Evolutionary conservation across 257 asterid genomes (phyloP), one percentile per base, ranked within the genome.

Genomic region (Jacaranda mimosifolia): DNA sequence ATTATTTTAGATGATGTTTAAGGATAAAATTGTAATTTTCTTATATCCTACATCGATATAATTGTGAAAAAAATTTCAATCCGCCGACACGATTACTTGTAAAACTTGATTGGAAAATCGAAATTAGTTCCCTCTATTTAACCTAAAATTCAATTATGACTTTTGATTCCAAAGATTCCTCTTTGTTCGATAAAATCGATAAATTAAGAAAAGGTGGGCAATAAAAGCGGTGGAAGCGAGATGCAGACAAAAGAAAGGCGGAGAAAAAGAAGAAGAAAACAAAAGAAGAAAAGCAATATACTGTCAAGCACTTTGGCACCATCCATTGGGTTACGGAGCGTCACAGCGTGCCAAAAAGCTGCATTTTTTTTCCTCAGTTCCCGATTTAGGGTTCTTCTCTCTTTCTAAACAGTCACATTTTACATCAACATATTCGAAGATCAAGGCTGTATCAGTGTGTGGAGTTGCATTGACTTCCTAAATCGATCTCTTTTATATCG

Each of bases 351-450:
- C 76, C 85, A 75, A 69, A 81, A 83, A 81, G 69, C 81, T 6
- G 35, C 43, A 72, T 56, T 68, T 71, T 53, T 70, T 60, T 86
- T 65, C 5, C 63, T 26, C 32, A 18, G 17, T 76, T 81, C 73
- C 80, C 76, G 68, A 76, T 79, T 81, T 81, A 82, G 82, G 88
- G 86, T 79, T 82, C 79, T 57, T 57, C 62, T 15, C 70, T 45
- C 75, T 71, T 8, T 73, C 76, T 13, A 63, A 14, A 32, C 42
- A 21, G 77, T 38, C 38, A n/a, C 69, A 59, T 77, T 58, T 46
- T 57, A 64, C 72, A 21, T 65, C 80, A 38, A 68, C 40, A 8
- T 14, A 15, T 58, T 68, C 55, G 70, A 42, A 36, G 48, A 14
- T 63, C 46, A 26, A 53, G 32, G 40, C 66, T 70, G 53, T 36